Percentiles rank a stretch among this genome's conserved stretches.
Conservation (phyloP, 23 red algal genomes). For the Cyanidioschyzon merolae region DNA sequence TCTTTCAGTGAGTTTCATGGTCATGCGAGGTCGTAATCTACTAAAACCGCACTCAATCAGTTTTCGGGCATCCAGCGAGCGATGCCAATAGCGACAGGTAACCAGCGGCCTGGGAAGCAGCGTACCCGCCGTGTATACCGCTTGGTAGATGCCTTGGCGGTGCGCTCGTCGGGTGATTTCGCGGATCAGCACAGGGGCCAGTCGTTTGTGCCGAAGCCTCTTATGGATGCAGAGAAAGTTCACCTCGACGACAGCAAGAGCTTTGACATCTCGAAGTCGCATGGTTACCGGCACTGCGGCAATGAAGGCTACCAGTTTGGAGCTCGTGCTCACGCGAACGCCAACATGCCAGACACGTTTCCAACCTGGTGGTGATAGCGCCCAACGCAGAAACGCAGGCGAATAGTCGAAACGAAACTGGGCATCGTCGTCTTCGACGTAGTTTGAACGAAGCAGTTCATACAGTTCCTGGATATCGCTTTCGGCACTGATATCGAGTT, state of each 20-base stretch:
- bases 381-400: constrained; percentile 80
- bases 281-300: constrained; percentile 42
- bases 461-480: constrained; percentile 56
- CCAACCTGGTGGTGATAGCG: constrained; percentile 81
- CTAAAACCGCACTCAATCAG: constrained; percentile 90
- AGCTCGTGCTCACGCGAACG: constrained; percentile 54
- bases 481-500: constrained; percentile 53
- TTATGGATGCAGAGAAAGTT: constrained; percentile 99
- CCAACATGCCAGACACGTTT: constrained; percentile 69
- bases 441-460: constrained; percentile 71
- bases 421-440: constrained; percentile 89
- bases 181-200: constrained; percentile 88
- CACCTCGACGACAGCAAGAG: constrained; percentile 56
- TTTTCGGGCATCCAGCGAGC: constrained; percentile 80
- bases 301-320: constrained; percentile 87
- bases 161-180: constrained; percentile 93
- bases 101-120: constrained; percentile 62
- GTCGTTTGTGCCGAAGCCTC: constrained; percentile 69
- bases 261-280: neutral
- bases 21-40: constrained; percentile 67
- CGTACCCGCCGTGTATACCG: constrained; percentile 82
- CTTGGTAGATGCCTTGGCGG: constrained; percentile 52
- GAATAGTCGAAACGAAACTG: constrained; percentile 99
- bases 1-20: constrained; percentile 50
- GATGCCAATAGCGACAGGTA: constrained; percentile 72